phyloP scores from a whole-genome alignment of 2,329 filamentous ascomycete species.

The Fusarium globosum region DNA sequence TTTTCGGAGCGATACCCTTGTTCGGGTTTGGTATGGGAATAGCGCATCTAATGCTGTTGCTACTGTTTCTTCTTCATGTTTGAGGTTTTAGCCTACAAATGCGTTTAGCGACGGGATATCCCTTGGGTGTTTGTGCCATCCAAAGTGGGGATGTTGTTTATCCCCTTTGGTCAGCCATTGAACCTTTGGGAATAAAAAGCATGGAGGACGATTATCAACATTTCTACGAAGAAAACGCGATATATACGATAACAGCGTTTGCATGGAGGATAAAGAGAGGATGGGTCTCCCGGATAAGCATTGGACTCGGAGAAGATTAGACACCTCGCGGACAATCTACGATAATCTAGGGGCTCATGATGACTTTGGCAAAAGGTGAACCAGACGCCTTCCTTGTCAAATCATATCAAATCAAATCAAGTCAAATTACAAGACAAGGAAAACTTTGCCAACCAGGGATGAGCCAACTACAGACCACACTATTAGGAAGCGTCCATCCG shows the following conservation, averaged over 20 bases:
- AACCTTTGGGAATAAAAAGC: constrained; percentile 6
- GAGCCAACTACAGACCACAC: not conserved
- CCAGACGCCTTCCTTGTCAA: constrained; percentile 28
- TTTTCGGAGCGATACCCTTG: constrained; percentile 23
- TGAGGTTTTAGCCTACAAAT: constrained; percentile 24
- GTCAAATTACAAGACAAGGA: constrained; percentile 1
- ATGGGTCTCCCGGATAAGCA: constrained; percentile 7
- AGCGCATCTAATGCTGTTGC: constrained; percentile 28
- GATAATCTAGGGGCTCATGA: constrained; percentile 19
- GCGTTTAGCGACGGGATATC: constrained; percentile 37
- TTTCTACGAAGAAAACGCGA: constrained; percentile 28
- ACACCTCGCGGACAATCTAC: constrained; percentile 19
- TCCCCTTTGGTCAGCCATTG: constrained; percentile 6
- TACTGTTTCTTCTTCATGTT: constrained; percentile 17
- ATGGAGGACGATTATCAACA: constrained; percentile 17
- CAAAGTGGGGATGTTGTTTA: constrained; percentile 18
- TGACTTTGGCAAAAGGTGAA: constrained; percentile 21
- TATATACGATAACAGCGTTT: constrained; percentile 38
- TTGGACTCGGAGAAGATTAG: constrained; percentile 23
- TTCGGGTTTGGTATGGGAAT: constrained; percentile 34
- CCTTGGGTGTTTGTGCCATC: constrained; percentile 16
- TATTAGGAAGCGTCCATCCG: not conserved
- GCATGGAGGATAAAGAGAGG: not conserved
- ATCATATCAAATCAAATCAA: constrained; percentile 12
- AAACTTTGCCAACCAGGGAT: constrained; percentile 9